Conservation (phyloP, 2,329 filamentous ascomycete genomes). For the Aspergillus pseudotamarii region DNA sequence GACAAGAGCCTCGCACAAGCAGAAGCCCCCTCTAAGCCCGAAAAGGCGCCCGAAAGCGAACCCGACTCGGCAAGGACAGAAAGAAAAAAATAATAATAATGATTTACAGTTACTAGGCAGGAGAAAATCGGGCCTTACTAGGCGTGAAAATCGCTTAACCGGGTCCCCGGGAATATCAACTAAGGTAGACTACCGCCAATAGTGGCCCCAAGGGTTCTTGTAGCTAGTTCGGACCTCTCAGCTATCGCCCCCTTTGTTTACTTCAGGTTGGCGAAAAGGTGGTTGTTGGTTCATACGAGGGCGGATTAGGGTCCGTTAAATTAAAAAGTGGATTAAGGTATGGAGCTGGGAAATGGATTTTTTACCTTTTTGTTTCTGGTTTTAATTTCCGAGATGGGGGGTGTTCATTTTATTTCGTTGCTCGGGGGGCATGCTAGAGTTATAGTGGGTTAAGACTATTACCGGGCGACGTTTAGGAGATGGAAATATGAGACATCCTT, state of each 20-base stretch:
- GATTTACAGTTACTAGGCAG: too few relatives aligned
- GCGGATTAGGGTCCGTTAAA: not conserved
- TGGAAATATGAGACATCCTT: not conserved
- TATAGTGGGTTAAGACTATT: not conserved
- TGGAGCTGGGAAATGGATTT: not conserved
- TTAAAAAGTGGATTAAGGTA: not conserved
- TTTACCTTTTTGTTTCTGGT: too few relatives aligned
- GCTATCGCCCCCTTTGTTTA: not conserved
- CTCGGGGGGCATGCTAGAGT: not conserved
- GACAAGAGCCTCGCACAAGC: too few relatives aligned
- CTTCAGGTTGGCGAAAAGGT: not conserved
- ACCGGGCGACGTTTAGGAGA: not conserved
- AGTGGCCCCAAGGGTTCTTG: not conserved
- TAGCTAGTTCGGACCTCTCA: not conserved
- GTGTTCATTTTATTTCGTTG: not conserved
- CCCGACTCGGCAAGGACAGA: not conserved
- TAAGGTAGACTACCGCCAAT: not conserved
- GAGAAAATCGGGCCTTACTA: too few relatives aligned
- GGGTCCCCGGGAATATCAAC: not conserved
- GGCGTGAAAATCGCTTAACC: not conserved
- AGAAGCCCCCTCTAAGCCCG: not conserved
- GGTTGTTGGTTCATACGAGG: not conserved
- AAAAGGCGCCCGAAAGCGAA: not conserved
- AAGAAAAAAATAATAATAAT: too few relatives aligned
- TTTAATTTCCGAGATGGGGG: constrained; percentile 6